phyloP scores from a whole-genome alignment of 768 basidiomycete genomes.

The Cubamyces lactineus region DNA sequence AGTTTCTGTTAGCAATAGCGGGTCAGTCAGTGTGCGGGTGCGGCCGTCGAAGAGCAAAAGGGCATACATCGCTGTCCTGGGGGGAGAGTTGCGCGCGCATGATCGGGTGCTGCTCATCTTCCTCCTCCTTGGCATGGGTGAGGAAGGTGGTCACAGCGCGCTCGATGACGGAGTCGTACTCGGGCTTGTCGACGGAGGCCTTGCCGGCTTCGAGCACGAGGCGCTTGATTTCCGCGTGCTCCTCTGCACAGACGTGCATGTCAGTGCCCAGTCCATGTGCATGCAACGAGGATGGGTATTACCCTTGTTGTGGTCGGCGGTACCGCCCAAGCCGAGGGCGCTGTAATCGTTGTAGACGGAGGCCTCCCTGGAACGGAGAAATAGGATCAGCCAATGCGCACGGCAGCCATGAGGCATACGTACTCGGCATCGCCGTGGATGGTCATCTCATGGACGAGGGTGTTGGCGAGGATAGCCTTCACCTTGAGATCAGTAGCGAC shows the following conservation, averaged over 20 bases:
- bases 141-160: constrained; percentile 27
- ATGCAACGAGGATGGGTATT: not conserved
- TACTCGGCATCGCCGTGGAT: constrained; percentile 27
- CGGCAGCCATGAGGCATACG: not conserved
- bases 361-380: constrained; percentile 9
- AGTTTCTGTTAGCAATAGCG: constrained; percentile 15
- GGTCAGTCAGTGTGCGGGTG: not conserved
- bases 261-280: not conserved
- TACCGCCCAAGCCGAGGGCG: constrained; percentile 21
- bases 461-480: constrained; percentile 25
- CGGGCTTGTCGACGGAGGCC: constrained; percentile 10
- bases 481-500: constrained; percentile 10
- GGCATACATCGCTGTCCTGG: constrained; percentile 28
- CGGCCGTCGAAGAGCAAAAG: not conserved
- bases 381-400: not conserved
- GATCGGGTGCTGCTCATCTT: constrained; percentile 26
- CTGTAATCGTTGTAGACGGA: constrained; percentile 29
- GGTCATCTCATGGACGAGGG: constrained; percentile 27
- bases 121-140: constrained; percentile 31
- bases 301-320: constrained; percentile 28
- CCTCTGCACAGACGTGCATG: not conserved
- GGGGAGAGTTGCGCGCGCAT: constrained; percentile 18
- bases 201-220: constrained; percentile 20
- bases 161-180: constrained; percentile 26
- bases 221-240: constrained; percentile 15